Base-by-base conservation (phyloP, 1,139 yeast genomes). In the Saccharomycopsis crataegensis region DNA sequence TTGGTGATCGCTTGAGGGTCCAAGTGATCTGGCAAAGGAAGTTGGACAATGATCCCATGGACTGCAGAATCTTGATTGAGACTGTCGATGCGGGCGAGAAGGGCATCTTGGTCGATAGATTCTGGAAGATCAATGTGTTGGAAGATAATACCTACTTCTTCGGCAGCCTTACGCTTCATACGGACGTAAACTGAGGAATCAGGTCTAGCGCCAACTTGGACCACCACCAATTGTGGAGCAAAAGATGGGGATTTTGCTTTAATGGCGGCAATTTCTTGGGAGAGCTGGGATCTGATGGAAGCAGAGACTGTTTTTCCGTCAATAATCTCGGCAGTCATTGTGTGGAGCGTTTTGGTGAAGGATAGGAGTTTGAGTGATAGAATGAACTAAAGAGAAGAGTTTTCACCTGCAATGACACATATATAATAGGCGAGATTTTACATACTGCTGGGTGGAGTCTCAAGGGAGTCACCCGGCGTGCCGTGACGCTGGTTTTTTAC, bases 141-240 rank as follows among this genome's bases (percentile, higher is more conserved):
- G 54, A 88, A 83, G 33, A 71, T 70, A 54, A 86, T 81, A 58
- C 84, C 84, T 50, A 88, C 81, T 45, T 83, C 82, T 44, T 76
- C 70, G 28, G 90, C 87, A 6, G 91, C 88, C 66, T 83, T 84
- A 56, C 83, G 70, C 65, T 86, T 86, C 74, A 86, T 82, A 57
- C 82, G 76, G 44, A 86, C 93, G 66, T 86, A 86, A 0, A 89
- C 83, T 0, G 87, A 77, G 0, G 93, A 84, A 63, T 86, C 94
- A 7, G 90, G 88, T 62, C 91, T 75, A 40, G 74, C 70, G 53
- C 94, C 94, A 47, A 86, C 87, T 67, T 86, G 94, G 57, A 86
- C 73, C 59, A 86, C 84, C 50, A 84, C 80, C 60, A 86, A 73
- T 50, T 75, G 75, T 40, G 94, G 93, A 53, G 71, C 70, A 67